Evolutionary conservation across 108 stramenopile species (phyloP).

Genomic region (Conticribra weissflogii): DNA sequence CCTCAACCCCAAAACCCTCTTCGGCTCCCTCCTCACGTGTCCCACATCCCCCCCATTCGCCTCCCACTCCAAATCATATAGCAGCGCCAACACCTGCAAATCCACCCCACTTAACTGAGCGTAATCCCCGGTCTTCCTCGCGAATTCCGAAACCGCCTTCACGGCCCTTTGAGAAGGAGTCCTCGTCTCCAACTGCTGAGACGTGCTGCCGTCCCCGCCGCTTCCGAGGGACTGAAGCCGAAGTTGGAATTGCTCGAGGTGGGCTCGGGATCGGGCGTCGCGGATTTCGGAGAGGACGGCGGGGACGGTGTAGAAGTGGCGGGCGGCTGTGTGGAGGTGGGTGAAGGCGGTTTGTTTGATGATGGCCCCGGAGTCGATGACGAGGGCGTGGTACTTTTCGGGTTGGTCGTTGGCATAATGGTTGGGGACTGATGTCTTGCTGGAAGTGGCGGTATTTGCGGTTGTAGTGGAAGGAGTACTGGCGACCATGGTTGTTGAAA

Average conservation of each 20-base stretch:
- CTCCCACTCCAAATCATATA: constrained; percentile 89
- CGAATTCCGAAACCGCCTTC: constrained; percentile 75
- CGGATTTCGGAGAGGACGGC: constrained; percentile 78
- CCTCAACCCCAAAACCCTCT: constrained; percentile 68
- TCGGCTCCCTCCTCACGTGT: constrained; percentile 79
- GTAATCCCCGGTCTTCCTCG: constrained; percentile 95
- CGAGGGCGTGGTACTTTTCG: constrained; percentile 68
- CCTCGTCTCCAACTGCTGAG: constrained; percentile 29
- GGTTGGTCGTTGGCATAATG: neutral
- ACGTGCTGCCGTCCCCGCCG: neutral
- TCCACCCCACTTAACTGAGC: constrained; percentile 79
- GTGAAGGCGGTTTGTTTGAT: constrained; percentile 66
- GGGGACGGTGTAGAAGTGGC: constrained; percentile 70
- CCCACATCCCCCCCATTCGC: constrained; percentile 33
- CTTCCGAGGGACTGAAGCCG: constrained; percentile 44
- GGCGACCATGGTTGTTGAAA: neutral
- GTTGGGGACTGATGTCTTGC: neutral
- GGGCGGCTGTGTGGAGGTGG: constrained; percentile 54
- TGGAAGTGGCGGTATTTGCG: neutral
- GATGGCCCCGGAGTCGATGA: constrained; percentile 87
- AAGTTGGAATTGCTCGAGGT: constrained; percentile 63
- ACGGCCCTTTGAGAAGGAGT: constrained; percentile 63
- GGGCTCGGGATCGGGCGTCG: constrained; percentile 70
- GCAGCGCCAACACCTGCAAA: constrained; percentile 90
- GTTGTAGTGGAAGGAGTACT: neutral